phyloP scores from a whole-genome alignment of 116 monocot species.

The Posidonia oceanica region DNA sequence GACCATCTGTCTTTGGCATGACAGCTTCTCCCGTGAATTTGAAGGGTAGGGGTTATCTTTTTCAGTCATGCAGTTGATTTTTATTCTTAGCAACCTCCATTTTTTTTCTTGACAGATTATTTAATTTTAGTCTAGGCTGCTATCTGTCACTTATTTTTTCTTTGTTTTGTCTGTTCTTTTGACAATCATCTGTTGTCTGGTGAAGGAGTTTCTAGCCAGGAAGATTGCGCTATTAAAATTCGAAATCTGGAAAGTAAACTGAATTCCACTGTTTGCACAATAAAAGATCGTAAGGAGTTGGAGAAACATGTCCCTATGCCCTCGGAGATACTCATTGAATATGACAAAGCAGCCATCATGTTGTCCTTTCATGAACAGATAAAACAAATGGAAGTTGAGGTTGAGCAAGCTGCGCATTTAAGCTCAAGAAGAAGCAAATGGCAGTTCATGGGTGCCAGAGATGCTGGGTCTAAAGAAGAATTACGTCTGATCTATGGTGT shows the following conservation, averaged over 20 bases:
- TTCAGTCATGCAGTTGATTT: slow-evolving; percentile 1
- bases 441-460: slow-evolving; percentile 99
- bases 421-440: slow-evolving; percentile 92
- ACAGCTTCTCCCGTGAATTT: slow-evolving; percentile 98
- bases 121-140: neutral
- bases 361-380: slow-evolving; percentile 89
- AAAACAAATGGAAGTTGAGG: slow-evolving; percentile 71
- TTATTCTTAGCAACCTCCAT: neutral
- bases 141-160: neutral
- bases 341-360: slow-evolving; percentile 83
- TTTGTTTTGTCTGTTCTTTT: neutral
- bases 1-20: slow-evolving; percentile 95
- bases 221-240: slow-evolving; percentile 98
- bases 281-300: slow-evolving; percentile 87
- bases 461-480: slow-evolving; percentile 95
- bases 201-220: slow-evolving; percentile 93
- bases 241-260: slow-evolving; percentile 92
- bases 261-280: slow-evolving; percentile 87
- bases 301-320: slow-evolving; percentile 96
- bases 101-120: neutral
- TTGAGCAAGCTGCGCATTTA: slow-evolving; percentile 75
- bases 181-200: neutral
- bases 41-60: slow-evolving; percentile 41
- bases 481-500: slow-evolving; percentile 92
- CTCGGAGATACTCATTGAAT: slow-evolving; percentile 58